These are phyloP conservation scores for Vaccinium macrocarpon DNA, from an alignment of 148 eudicot genomes.

Conservation along the genomic window DNA sequence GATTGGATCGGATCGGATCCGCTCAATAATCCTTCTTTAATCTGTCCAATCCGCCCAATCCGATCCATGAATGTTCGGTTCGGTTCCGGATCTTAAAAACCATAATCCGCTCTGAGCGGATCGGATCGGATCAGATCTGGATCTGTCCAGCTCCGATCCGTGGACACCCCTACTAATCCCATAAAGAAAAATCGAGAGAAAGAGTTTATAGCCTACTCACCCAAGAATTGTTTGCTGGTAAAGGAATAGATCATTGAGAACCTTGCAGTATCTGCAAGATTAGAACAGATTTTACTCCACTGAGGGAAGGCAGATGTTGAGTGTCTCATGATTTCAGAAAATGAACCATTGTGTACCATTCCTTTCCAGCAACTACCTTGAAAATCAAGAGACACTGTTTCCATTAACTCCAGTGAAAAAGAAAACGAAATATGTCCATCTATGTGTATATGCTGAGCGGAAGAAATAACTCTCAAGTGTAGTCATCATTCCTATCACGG, in stretches of 20 bases:
- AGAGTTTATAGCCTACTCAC: neutral
- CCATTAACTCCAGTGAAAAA: neutral
- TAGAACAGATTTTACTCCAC: neutral
- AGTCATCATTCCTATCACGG: neutral
- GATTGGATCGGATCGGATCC: no score
- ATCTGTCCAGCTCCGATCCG: no score
- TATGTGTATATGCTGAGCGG: neutral
- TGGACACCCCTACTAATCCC: no score
- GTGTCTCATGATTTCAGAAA: neutral
- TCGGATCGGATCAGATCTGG: no score
- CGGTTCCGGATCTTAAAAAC: no score
- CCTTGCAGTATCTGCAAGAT: neutral
- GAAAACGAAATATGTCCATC: neutral
- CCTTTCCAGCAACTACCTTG: slow-evolving; percentile 3
- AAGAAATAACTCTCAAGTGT: neutral
- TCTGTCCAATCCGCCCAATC: no score
- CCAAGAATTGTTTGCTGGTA: neutral
- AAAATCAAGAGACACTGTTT: neutral
- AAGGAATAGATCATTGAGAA: neutral
- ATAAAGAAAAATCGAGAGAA: neutral
- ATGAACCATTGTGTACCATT: neutral
- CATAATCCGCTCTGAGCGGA: no score
- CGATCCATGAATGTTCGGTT: no score
- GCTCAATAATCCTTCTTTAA: no score
- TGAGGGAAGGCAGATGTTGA: neutral